Evolutionary conservation across 2,329 filamentous ascomycete genomes (phyloP).

Genomic region (Ophiosphaerella herpotricha): DNA sequence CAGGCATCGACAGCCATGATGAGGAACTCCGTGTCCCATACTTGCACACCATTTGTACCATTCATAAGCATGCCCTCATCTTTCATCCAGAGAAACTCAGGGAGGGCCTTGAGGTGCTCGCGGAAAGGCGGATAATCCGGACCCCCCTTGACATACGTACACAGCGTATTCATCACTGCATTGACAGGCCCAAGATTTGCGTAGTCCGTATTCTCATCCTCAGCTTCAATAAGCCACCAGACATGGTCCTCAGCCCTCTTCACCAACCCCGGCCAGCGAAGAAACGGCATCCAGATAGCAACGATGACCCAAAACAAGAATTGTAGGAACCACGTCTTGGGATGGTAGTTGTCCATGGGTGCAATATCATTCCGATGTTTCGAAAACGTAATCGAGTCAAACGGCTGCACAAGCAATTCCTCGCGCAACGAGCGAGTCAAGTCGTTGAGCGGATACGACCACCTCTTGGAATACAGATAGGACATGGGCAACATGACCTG

Average conservation of each 20-base stretch:
- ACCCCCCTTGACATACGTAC: slow-evolving; percentile 83
- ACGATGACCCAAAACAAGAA: slow-evolving; percentile 76
- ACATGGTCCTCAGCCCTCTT: slow-evolving; percentile 78
- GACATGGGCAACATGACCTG: slow-evolving; percentile 93
- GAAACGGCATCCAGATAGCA: slow-evolving; percentile 77
- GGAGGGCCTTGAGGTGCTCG: slow-evolving; percentile 77
- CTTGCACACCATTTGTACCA: slow-evolving; percentile 97
- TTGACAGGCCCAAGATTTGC: slow-evolving; percentile 87
- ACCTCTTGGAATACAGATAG: slow-evolving; percentile 83
- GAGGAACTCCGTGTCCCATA: slow-evolving; percentile 92
- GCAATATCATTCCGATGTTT: slow-evolving; percentile 82
- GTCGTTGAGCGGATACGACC: slow-evolving; percentile 75
- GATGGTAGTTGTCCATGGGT: slow-evolving; percentile 84
- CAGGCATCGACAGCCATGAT: slow-evolving; percentile 82
- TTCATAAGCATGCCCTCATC: slow-evolving; percentile 91
- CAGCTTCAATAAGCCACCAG: slow-evolving; percentile 83
- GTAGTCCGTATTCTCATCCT: slow-evolving; percentile 91
- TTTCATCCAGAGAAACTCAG: slow-evolving; percentile 92
- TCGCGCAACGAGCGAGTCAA: slow-evolving; percentile 73
- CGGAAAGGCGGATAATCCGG: slow-evolving; percentile 72
- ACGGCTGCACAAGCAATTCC: slow-evolving; percentile 81
- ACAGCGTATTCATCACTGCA: slow-evolving; percentile 85
- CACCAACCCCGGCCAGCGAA: slow-evolving; percentile 69
- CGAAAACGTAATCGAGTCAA: slow-evolving; percentile 77
- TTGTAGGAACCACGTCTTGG: slow-evolving; percentile 84